These are phyloP conservation scores for Discostella stelligera DNA, from an alignment of 352 stramenopile species.

Conservation along the genomic window DNA sequence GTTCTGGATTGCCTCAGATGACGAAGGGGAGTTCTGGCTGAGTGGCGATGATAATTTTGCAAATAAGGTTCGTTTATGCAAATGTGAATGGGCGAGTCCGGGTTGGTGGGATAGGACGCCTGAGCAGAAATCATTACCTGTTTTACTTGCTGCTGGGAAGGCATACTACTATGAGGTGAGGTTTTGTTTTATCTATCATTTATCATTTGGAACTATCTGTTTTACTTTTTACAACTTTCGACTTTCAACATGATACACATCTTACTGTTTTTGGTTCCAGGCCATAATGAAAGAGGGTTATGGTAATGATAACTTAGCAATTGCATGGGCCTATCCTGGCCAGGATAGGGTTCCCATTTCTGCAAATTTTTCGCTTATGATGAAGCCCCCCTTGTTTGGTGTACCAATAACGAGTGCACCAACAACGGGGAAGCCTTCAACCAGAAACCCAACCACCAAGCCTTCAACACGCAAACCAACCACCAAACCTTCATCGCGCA, in stretches of 20 bases:
- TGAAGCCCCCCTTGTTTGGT: too few relatives aligned
- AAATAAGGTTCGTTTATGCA: constrained; percentile 1
- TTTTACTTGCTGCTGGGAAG: constrained; percentile 8
- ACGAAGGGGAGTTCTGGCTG: not conserved
- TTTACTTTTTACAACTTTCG: not conserved
- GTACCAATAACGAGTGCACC: too few relatives aligned
- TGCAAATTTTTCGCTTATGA: constrained; percentile 13
- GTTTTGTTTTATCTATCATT: not conserved
- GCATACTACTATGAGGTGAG: constrained; percentile 28
- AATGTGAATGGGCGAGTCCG: not conserved
- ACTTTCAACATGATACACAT: too few relatives aligned
- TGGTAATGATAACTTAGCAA: not conserved
- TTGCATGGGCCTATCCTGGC: too few relatives aligned
- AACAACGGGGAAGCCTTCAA: too few relatives aligned
- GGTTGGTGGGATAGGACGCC: constrained; percentile 1
- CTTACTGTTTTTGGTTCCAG: not conserved
- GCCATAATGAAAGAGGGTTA: constrained; percentile 3
- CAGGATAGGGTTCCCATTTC: constrained; percentile 8
- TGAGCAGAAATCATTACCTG: constrained; percentile 14
- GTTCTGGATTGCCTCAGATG: too few relatives aligned
- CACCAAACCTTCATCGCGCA: too few relatives aligned
- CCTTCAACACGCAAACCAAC: too few relatives aligned
- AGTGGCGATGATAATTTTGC: not conserved
- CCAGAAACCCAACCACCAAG: too few relatives aligned
- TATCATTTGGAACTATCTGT: not conserved